Evolutionary conservation across 176 grass and related monocot genomes (phyloP), one percentile per base, ranked within the genome.

Genomic region (Carex myosuroides): DNA sequence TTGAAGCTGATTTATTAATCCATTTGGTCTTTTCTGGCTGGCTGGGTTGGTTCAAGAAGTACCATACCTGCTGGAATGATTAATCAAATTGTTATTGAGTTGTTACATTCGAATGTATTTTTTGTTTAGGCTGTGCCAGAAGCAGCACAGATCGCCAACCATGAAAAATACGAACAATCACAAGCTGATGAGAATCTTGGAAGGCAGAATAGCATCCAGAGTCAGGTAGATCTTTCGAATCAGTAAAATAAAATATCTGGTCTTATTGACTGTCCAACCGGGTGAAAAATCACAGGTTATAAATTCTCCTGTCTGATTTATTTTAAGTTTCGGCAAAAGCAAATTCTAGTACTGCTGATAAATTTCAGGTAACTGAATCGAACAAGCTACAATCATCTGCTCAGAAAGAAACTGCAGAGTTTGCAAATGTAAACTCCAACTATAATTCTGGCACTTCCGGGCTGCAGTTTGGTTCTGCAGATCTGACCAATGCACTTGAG

Each of bases 271-370:
- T 79, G 29, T 35, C 50, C 82, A 85, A 81, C 86, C 76, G 61
- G 89, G 63, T 85, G 80, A 86, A 79, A 91, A 90, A 89, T 79
- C 84, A 54, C 79, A 86, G 87, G 95, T 98, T 85, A 85, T 83
- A 79, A 5, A 64, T 16, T 54, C 29, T 76, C 74, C 53, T 81
- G 78, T 13, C 18, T 65, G 13, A 59, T 72, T 59, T 82, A 14
- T 53, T 81, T 70, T 13, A 16, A 85, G 56, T 82, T 72, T 60
- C 57, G 5, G 37, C 5, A 39, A 39, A 39, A 39, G 37, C 0
- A 39, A 39, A 39, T 76, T 70, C 60, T 64, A 57, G 82, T 20
- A 17, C 77, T 33, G 24, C 79, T 67, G 8, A 50, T 20, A 60
- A 35, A 88, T 85, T 35, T 7, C 87, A 93, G 89, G 90, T 81